Evolutionary conservation across 2,329 filamentous ascomycete species (phyloP), one percentile per base, ranked within the genome.

Genomic region (Thelonectria discophora): DNA sequence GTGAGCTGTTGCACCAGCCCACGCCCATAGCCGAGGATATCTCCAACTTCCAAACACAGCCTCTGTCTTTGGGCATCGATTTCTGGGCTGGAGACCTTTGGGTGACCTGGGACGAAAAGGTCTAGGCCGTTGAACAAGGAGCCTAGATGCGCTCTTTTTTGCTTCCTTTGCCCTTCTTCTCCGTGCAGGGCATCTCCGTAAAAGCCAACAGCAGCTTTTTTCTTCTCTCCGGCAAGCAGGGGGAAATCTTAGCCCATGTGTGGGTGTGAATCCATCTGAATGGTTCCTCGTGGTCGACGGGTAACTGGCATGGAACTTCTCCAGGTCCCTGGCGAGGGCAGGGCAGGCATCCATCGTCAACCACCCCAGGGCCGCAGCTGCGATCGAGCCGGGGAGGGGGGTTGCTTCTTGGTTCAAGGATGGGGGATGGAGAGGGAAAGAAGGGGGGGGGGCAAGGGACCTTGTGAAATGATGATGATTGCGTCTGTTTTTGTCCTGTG

Each of bases 11-110:
- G 11, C 12, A 42, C 49, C 32, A 60, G 17, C 5, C 52, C 53
- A 64, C 65, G 17, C 5, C 52, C 53, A 64, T 67, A 68, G 43
- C 66, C 68, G 68, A 70, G 68, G 68, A 64, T 68, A 61, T 40
- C 51, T 45, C 34, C 27, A 40, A 17, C n/a, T n/a, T n/a, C n/a
- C n/a, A n/a, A n/a, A n/a, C n/a, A n/a, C n/a, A n/a, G n/a, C n/a
- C n/a, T n/a, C n/a, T n/a, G n/a, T n/a, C n/a, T n/a, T n/a, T n/a
- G n/a, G n/a, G n/a, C n/a, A n/a, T n/a, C n/a, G n/a, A n/a, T n/a
- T n/a, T n/a, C n/a, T n/a, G n/a, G n/a, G n/a, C n/a, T n/a, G n/a
- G n/a, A n/a, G n/a, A n/a, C n/a, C n/a, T n/a, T n/a, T n/a, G n/a
- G n/a, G n/a, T n/a, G n/a, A n/a, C 24, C 7, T 4, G 24, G 24